Conservation (phyloP, 768 basidiomycete genomes). For the Agrocybe praecox region DNA sequence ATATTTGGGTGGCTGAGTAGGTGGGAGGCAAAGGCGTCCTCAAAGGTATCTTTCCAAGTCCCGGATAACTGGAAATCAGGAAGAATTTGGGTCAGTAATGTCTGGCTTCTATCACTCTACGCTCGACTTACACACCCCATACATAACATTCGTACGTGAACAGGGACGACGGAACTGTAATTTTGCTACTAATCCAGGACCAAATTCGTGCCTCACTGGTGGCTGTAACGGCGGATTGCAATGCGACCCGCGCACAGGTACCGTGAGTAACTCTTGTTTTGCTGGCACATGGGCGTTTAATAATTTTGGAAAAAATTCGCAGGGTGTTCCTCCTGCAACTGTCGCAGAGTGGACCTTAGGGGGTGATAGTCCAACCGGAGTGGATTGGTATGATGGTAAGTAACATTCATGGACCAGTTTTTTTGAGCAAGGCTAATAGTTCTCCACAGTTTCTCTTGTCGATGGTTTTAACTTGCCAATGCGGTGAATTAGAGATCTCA, state of each 20-base stretch:
- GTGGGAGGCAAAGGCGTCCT: conserved; percentile 41
- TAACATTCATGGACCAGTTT: not conserved
- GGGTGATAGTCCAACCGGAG: conserved; percentile 25
- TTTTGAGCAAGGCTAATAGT: not conserved
- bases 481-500: conserved; percentile 12
- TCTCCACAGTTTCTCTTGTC: conserved; percentile 57
- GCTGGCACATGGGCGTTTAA: not conserved
- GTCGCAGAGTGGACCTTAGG: conserved; percentile 67
- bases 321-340: conserved; percentile 65
- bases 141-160: too few relatives aligned
- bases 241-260: conserved; percentile 52
- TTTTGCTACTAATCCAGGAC: conserved; percentile 51
- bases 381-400: conserved; percentile 63
- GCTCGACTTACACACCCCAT: too few relatives aligned
- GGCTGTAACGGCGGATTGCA: conserved; percentile 67
- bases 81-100: conserved; percentile 46
- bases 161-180: conserved; percentile 64
- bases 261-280: conserved; percentile 29
- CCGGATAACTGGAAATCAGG: conserved; percentile 68
- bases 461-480: conserved; percentile 69
- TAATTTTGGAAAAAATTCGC: not conserved
- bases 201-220: conserved; percentile 59
- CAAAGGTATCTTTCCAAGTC: conserved; percentile 47
- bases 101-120: not conserved
- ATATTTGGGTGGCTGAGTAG: conserved; percentile 17